Base-by-base conservation (phyloP, 495 filamentous ascomycete species). In the Podospora comata region DNA sequence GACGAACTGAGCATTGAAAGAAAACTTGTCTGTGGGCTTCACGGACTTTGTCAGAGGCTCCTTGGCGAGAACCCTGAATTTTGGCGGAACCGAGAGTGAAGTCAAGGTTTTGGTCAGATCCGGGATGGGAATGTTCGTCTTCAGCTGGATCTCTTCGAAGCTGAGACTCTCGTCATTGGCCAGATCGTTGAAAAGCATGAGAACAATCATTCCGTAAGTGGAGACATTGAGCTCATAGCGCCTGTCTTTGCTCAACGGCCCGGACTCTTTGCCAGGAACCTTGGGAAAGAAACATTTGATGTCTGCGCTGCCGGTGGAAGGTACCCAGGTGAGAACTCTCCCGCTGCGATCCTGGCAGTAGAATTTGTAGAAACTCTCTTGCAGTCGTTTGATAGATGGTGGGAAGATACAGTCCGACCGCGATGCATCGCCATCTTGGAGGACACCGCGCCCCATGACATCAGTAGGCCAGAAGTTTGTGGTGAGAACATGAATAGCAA, bases 391-490 rank as follows among this genome's bases (percentile, higher is more conserved):
- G 68, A 99, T 87, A 60, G 90, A 87, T 0, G 84, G 79, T 1
- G 95, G 96, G 74, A 89, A 96, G 60, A 86, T 85, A 77, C 88
- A 90, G 11, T 84, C 76, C 27, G 81, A 76, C 27, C 80, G 80
- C 6, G 39, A 48, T 2, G 82, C 78, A 1, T 86, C 88, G 27
- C 88, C 85, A 72, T 81, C 79, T 44, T 71, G 71, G 11, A 16
- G 65, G 27, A 54, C 57, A 20, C 60, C n/a, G 34, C 77, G 81
- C 13, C 88, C 86, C 89, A 97, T 94, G 44, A 90, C 82, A 65
- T 96, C 93, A 72, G 92, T 85, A 2, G 95, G 95, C 95, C 95
- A 99, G 76, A 92, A 93, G 64, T 94, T 97, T 69, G 87, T 92
- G 5, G 95, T 98, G 54, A 99, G 84, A 56, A 98, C 88, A 67